Evolutionary conservation across 257 asterid species (phyloP), one percentile per base, ranked within the genome.

Genomic region (Lithospermum erythrorhizon): DNA sequence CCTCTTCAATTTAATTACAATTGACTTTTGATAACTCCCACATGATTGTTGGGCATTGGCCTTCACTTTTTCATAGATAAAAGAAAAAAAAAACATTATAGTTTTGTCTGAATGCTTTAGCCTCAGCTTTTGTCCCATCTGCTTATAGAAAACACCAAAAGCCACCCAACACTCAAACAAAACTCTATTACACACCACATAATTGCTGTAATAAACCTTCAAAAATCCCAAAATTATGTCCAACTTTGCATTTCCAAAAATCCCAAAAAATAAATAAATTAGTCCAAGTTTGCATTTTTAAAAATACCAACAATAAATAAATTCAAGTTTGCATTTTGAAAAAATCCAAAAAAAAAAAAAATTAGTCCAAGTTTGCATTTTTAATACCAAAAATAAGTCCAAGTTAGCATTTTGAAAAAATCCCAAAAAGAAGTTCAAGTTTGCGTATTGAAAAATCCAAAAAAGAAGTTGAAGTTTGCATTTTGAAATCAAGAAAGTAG

Each of bases 11-110:
- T 27, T 27, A 27, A 64, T 71, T 59, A 17, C 61, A 63, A 70
- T 60, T 41, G 49, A 41, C 69, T 81, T n/a, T 82, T 83, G 77
- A 76, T 79, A 83, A 85, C 88, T 73, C 76, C 95, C 94, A 83
- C 96, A 82, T 68, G 95, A 88, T 80, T 79, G 48, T 62, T 57
- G 82, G 72, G 89, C 83, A 78, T 70, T 73, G 82, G 75, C 78
- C 17, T 74, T 61, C 69, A 68, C 72, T 57, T 37, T 52, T 76
- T 74, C 69, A 77, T 64, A 27, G 32, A 27, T 27, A 35, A 35
- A 72, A 71, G 49, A 67, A 55, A 73, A 61, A 57, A 35, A 70
- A 67, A 70, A 58, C 68, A 54, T 6, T 71, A 61, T 58, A 20
- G 67, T 76, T 71, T 57, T 68, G 6, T 61, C 45, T 58, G 22